A percentile compares a stretch with the other conserved stretches of the same genome.
Evolutionary conservation across 2,329 filamentous ascomycete species (phyloP).

Genomic region (Fusarium pininemorale): DNA sequence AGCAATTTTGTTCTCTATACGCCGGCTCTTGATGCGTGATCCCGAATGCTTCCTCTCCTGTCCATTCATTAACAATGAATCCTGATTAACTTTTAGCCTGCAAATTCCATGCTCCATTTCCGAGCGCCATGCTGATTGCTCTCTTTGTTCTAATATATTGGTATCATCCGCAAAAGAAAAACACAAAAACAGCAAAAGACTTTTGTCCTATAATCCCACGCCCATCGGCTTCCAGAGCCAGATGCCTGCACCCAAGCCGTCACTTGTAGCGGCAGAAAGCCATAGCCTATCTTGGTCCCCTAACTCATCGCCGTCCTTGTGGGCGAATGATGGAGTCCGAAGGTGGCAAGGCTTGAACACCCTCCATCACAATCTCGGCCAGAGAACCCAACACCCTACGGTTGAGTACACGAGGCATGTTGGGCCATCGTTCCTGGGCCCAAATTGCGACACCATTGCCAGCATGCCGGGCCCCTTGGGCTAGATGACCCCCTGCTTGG

Average conservation of each 20-base stretch:
- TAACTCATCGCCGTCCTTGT: neutral
- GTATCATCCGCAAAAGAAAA: neutral
- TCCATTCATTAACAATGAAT: neutral
- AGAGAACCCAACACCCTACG: neutral
- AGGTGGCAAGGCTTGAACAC: conserved; percentile 16
- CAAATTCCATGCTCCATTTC: neutral
- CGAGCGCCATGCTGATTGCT: neutral
- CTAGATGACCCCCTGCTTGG: conserved; percentile 1
- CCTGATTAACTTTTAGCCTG: neutral
- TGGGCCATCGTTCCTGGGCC: conserved; percentile 7
- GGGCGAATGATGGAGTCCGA: conserved; percentile 3
- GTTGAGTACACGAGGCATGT: neutral
- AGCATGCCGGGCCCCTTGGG: neutral
- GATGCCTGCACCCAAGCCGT: neutral
- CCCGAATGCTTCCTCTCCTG: neutral
- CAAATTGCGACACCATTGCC: neutral
- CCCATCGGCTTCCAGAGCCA: neutral
- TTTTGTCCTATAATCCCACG: neutral
- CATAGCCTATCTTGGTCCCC: neutral
- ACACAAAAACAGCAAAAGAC: neutral
- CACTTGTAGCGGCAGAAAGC: neutral
- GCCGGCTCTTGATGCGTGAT: neutral
- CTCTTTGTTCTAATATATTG: neutral
- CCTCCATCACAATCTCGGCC: conserved; percentile 12
- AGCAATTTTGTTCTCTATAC: neutral